These are phyloP conservation scores for Tylopilus rubrobrunneus DNA, from an alignment of 768 basidiomycete species.

Conservation along the genomic window DNA sequence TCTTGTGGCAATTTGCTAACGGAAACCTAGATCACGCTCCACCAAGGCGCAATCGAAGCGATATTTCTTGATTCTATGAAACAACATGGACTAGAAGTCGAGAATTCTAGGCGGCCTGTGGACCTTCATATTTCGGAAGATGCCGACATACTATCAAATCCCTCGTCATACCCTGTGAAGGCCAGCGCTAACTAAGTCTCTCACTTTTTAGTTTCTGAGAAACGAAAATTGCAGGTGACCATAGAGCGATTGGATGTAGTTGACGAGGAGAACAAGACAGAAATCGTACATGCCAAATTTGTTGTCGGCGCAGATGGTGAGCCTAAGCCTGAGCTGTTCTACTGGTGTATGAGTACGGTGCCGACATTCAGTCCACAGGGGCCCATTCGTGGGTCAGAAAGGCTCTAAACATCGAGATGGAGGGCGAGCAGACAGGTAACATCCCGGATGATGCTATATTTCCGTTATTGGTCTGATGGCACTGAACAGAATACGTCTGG, in stretches of 20 bases:
- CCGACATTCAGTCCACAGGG: slow-evolving; percentile 19
- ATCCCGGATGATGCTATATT: not conserved
- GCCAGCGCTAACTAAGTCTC: not conserved
- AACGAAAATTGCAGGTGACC: slow-evolving; percentile 15
- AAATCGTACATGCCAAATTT: slow-evolving; percentile 32
- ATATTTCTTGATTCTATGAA: slow-evolving; percentile 41
- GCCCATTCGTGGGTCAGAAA: slow-evolving; percentile 49
- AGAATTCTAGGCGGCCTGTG: slow-evolving; percentile 32
- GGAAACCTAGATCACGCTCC: slow-evolving; percentile 30
- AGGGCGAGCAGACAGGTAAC: slow-evolving; percentile 47
- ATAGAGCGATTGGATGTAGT: slow-evolving; percentile 21
- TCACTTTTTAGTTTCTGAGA: not conserved
- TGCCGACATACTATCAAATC: slow-evolving; percentile 32
- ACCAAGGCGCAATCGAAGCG: slow-evolving; percentile 41
- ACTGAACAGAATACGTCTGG: slow-evolving; percentile 67
- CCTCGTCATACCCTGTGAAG: slow-evolving; percentile 31
- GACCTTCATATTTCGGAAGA: slow-evolving; percentile 35
- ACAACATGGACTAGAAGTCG: slow-evolving; percentile 29
- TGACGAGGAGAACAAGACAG: slow-evolving; percentile 30
- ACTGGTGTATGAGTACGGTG: not conserved
- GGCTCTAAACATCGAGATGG: slow-evolving; percentile 40
- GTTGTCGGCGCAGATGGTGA: slow-evolving; percentile 36
- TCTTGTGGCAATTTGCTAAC: not conserved
- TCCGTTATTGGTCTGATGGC: not conserved
- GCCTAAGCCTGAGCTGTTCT: not conserved